phyloP scores from a whole-genome alignment of 345 rosid genomes.

The Aquilaria sinensis region DNA sequence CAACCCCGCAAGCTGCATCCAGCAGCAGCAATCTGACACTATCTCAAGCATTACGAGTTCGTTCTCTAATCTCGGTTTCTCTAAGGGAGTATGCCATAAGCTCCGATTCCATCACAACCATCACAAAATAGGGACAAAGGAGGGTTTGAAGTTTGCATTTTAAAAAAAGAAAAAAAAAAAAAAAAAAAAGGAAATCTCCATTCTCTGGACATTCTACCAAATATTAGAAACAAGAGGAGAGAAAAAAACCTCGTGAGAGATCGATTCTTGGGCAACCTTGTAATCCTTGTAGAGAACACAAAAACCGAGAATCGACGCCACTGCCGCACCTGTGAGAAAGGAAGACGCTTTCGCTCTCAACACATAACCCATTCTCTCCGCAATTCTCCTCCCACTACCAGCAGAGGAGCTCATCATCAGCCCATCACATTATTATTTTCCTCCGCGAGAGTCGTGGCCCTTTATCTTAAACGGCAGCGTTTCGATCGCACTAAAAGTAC shows the following conservation, averaged over 20 bases:
- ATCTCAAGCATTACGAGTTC: too few relatives aligned
- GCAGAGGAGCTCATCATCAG: too few relatives aligned
- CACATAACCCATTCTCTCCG: constrained; percentile 69
- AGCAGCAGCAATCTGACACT: too few relatives aligned
- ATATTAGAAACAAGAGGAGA: background rate
- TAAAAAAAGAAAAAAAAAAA: background rate
- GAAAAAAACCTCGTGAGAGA: constrained; percentile 59
- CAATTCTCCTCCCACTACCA: constrained; percentile 1
- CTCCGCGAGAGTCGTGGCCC: too few relatives aligned
- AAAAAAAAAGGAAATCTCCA: background rate
- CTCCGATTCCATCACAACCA: too few relatives aligned
- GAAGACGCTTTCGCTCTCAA: constrained; percentile 86
- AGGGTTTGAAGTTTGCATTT: background rate
- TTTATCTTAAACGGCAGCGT: too few relatives aligned
- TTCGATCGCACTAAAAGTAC: too few relatives aligned
- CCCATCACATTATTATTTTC: too few relatives aligned
- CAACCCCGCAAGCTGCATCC: too few relatives aligned
- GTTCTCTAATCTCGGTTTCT: too few relatives aligned
- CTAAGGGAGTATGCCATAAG: too few relatives aligned
- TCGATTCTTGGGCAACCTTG: constrained; percentile 69
- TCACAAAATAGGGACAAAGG: background rate
- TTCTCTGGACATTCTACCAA: background rate
- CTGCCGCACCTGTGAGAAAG: constrained; percentile 83
- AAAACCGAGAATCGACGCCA: constrained; percentile 74
- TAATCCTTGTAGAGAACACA: constrained; percentile 80